Base-by-base conservation (phyloP, 495 filamentous ascomycete genomes). In the Aspergillus cavernicola region DNA sequence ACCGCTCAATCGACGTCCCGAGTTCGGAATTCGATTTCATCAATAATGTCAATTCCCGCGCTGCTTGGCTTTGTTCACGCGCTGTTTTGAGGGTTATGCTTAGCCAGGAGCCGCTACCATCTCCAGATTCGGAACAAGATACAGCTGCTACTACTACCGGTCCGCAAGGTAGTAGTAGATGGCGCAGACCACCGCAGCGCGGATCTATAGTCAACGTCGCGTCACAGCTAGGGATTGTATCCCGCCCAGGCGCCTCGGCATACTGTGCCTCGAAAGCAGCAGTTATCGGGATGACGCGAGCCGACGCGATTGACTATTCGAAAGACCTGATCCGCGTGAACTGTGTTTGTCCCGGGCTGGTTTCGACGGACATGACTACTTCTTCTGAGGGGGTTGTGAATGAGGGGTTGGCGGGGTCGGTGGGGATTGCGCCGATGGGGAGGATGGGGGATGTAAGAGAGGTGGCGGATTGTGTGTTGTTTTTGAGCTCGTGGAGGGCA, bases 161-260 rank as follows among this genome's bases (percentile, higher is more conserved):
- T n/a, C n/a, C n/a, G n/a, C n/a, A n/a, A n/a, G n/a, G n/a, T n/a
- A n/a, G n/a, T n/a, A n/a, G n/a, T n/a, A n/a, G n/a, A n/a, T n/a
- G n/a, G n/a, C n/a, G n/a, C n/a, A n/a, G n/a, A n/a, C 42, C 53
- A 3, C 52, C 64, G 1, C 64, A 67, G 20, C 65, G 75, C 20
- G 76, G 78, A 0, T 62, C 73, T 5, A 59, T 80, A 8, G 80
- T 82, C 9, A 80, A 80, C 60, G 72, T 82, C 46, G 77, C 79
- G 8, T 78, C 74, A 52, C 77, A 80, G 50, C 55, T 82, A n/a
- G 79, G 78, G 0, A 60, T 81, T 45, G 78, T 82, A 1, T 69
- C 70, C 13, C 61, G 72, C 12, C 69, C 76, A 11, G 65, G 62
- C 53, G 74, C 78, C 22, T 61, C 72, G 4, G 69, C 71, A 11